phyloP scores from a whole-genome alignment of 257 asterid species.

The Solanum appendiculatum region DNA sequence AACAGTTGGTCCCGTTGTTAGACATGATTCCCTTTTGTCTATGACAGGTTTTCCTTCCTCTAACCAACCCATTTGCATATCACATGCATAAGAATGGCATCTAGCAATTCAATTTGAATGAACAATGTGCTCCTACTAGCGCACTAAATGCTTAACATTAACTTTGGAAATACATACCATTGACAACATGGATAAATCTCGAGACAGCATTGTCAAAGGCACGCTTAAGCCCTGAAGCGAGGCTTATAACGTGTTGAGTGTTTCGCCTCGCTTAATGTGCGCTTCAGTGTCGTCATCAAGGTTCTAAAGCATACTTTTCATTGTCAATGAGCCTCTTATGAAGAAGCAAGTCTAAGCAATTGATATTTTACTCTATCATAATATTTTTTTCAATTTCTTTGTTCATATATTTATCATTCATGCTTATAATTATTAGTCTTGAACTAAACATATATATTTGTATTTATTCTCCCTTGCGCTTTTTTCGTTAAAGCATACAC shows the following conservation, averaged over 20 bases:
- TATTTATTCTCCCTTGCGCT: not conserved
- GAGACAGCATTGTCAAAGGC: not conserved
- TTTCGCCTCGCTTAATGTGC: not conserved
- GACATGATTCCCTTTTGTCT: not conserved
- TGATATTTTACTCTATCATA: not conserved
- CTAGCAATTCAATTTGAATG: not conserved
- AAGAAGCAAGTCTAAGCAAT: not conserved
- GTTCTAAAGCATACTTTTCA: not conserved
- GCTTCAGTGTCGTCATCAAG: not conserved
- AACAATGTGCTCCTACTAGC: not conserved
- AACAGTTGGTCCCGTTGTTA: not conserved
- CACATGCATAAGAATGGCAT: not conserved
- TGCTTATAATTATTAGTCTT: not conserved
- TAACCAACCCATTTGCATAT: not conserved
- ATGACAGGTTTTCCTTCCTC: not conserved
- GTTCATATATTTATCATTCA: not conserved
- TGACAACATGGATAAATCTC: not conserved
- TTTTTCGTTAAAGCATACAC: not conserved
- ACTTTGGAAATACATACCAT: not conserved
- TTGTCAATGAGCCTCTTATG: not conserved
- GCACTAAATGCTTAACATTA: not conserved
- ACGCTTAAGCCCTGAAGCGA: not conserved
- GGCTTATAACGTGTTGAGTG: not conserved
- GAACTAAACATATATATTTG: not conserved
- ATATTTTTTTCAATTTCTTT: not conserved